Evolutionary conservation across 1,284 basidiomycete genomes (phyloP), one percentile per base, ranked within the genome.

Genomic region (Cutaneotrichosporon cavernicola): DNA sequence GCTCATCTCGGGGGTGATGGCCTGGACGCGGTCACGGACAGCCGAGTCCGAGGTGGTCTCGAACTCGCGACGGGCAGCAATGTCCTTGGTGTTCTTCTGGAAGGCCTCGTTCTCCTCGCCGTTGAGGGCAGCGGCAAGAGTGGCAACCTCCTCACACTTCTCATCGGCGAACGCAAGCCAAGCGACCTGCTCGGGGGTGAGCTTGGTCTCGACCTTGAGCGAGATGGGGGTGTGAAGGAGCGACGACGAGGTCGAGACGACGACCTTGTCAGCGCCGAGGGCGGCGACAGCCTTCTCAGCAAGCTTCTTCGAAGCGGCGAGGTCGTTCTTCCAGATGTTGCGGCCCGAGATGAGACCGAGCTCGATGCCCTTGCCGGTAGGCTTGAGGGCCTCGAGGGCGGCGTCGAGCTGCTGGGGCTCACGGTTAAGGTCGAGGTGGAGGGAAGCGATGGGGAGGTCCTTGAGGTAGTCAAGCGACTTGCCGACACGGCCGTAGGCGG

Each of bases 281-380:
- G 83, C 85, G 61, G 88, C 86, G 73, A 95, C 83, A 61, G 93
- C 95, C 82, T 90, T 91, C 84, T 96, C 88, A 66, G 87, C 92
- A 60, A 88, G 83, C 77, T 89, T 88, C 83, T 96, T 86, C 65
- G 92, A 90, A 60, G 87, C 89, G 72, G 85, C 84, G 76, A 99
- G 89, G 84, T 99, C 96, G 69, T 89, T 91, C 88, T 99, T 99
- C 97, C 97, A 99, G 84, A 99, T 93, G 86, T 99, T 99, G 80
- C 97, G 93, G 69, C 97, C 97, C 51, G 97, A 99, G 70, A 99
- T 91, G 69, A 99, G 82, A 84, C 97, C 97, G 70, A 99, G 89
- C 64, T 97, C 99, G 65, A 99, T 86, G 68, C 89, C 81, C 71
- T 95, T 87, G 79, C 84, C 83, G 71, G 91, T 93, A 67, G 85